Percentiles rank a stretch among this genome's conserved stretches.
Evolutionary conservation across 1,284 basidiomycete genomes (phyloP).

Genomic region (Phellopilus nigrolimitatus): DNA sequence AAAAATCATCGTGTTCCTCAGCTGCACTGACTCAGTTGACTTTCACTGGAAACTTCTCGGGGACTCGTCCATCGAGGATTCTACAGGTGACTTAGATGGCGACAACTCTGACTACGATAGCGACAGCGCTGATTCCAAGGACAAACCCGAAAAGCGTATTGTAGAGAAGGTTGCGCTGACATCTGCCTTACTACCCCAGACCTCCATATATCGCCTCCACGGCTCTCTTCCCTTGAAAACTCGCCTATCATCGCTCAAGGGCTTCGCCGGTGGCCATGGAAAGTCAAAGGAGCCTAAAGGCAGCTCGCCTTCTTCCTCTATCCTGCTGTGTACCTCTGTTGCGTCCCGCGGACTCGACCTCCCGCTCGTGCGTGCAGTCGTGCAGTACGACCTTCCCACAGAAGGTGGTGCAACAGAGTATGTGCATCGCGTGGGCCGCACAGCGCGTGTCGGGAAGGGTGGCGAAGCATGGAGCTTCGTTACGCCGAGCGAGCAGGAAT

Average conservation of each 20-base stretch:
- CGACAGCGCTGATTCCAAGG: conserved; percentile 15
- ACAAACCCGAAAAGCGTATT: conserved; percentile 24
- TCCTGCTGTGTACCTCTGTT: conserved; percentile 94
- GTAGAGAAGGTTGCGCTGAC: conserved; percentile 48
- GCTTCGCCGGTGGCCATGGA: conserved; percentile 58
- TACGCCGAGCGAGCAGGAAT: conserved; percentile 78
- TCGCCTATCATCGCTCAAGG: conserved; percentile 78
- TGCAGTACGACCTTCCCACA: conserved; percentile 97
- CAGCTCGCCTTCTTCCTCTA: conserved; percentile 45
- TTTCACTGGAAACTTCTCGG: conserved; percentile 93
- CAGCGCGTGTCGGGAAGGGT: conserved; percentile 86
- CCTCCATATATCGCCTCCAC: conserved; percentile 88
- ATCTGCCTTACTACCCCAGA: conserved; percentile 77
- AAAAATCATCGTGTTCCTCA: conserved; percentile 92
- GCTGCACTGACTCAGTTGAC: conserved; percentile 96
- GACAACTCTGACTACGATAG: conserved; percentile 29
- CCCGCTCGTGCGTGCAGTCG: conserved; percentile 88
- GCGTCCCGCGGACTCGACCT: conserved; percentile 97
- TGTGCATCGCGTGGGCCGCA: conserved; percentile 94
- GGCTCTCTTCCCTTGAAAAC: conserved; percentile 84
- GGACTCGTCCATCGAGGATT: conserved; percentile 65
- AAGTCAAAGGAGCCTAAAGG: conserved; percentile 27
- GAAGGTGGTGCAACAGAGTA: conserved; percentile 97
- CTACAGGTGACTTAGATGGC: conserved; percentile 29
- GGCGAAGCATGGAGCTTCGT: conserved; percentile 94